phyloP scores from a whole-genome alignment of 1,284 basidiomycete genomes.

The Marasmius sp. region DNA sequence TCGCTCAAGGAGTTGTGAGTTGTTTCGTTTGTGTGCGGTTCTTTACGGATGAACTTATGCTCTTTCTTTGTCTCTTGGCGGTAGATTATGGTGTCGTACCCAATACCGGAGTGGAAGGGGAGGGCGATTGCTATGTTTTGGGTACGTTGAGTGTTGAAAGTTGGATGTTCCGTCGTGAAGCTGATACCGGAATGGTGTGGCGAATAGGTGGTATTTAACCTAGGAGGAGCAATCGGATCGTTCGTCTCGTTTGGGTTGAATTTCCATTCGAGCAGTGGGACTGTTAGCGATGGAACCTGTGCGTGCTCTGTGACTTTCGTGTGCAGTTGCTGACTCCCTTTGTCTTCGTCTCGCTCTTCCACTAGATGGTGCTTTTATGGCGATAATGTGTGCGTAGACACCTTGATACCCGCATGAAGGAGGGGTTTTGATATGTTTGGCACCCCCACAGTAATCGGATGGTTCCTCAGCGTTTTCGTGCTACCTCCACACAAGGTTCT shows the following conservation, averaged over 20 bases:
- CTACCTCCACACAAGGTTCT: conserved; percentile 25
- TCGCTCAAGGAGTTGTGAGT: no score
- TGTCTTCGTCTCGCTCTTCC: neutral
- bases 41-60: no score
- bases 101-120: conserved; percentile 25
- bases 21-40: no score
- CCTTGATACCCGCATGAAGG: neutral
- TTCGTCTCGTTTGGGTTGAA: conserved; percentile 29
- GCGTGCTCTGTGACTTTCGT: neutral
- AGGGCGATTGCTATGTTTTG: conserved; percentile 26
- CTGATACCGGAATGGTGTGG: no score
- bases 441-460: conserved; percentile 19
- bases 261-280: conserved; percentile 24
- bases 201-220: conserved; percentile 25
- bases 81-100: conserved; percentile 29
- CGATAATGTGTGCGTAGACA: conserved; percentile 23
- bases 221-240: conserved; percentile 29
- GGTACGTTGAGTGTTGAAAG: conserved; percentile 9
- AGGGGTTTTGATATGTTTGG: neutral
- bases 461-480: conserved; percentile 21
- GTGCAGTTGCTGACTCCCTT: neutral
- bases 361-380: conserved; percentile 28
- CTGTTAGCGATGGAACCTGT: conserved; percentile 28
- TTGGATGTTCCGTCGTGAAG: no score
- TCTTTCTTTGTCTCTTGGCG: neutral